Conservation (phyloP, 2,329 filamentous ascomycete genomes). For the Xylariaceae sp. region DNA sequence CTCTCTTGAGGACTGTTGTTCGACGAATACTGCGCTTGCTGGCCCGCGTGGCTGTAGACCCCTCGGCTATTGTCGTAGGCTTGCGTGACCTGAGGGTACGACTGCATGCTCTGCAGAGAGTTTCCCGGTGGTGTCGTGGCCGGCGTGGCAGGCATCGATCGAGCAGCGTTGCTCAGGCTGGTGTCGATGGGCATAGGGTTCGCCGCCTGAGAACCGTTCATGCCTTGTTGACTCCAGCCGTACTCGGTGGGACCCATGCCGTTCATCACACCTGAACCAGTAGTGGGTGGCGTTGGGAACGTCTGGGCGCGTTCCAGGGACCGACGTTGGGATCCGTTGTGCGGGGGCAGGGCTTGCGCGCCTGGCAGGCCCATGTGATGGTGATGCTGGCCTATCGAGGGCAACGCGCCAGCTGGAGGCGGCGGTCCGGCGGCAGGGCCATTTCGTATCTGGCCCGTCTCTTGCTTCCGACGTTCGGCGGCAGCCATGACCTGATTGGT, state of each 20-base stretch:
- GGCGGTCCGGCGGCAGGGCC: slow-evolving; percentile 47
- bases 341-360: slow-evolving; percentile 54
- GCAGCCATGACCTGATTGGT: slow-evolving; percentile 85
- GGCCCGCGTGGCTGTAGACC: slow-evolving; percentile 63
- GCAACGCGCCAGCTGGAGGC: slow-evolving; percentile 46
- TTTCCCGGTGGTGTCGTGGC: slow-evolving; percentile 82
- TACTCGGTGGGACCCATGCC: slow-evolving; percentile 68
- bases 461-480: slow-evolving; percentile 69
- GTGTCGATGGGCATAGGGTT: slow-evolving; percentile 80
- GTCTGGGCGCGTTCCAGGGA: slow-evolving; percentile 80
- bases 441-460: slow-evolving; percentile 60
- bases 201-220: slow-evolving; percentile 55
- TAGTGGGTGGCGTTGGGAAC: slow-evolving; percentile 89
- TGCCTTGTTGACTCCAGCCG: slow-evolving; percentile 66
- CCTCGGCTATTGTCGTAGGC: slow-evolving; percentile 71
- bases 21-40: slow-evolving; percentile 66
- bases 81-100: slow-evolving; percentile 64
- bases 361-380: slow-evolving; percentile 56
- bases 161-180: slow-evolving; percentile 62
- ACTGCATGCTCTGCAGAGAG: slow-evolving; percentile 69
- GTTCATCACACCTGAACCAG: slow-evolving; percentile 77
- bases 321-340: slow-evolving; percentile 68
- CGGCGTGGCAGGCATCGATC: slow-evolving; percentile 86
- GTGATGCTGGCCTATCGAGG: slow-evolving; percentile 63
- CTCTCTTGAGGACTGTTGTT: slow-evolving; percentile 54